These are phyloP conservation scores for Parathielavia appendiculata DNA, from an alignment of 495 filamentous ascomycete species.

Conservation along the genomic window DNA sequence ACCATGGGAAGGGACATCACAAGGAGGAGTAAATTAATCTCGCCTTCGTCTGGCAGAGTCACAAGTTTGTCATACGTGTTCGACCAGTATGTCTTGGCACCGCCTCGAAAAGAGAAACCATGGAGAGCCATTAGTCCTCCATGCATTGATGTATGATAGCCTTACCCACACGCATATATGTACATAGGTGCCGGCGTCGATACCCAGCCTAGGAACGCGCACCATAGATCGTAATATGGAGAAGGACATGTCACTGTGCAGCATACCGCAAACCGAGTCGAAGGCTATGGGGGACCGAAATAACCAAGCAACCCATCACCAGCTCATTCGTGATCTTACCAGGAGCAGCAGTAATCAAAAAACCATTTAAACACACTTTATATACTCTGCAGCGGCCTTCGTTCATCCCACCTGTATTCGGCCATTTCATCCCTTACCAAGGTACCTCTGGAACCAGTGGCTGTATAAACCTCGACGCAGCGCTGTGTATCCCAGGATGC, in stretches of 20 bases:
- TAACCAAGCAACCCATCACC: too few relatives aligned
- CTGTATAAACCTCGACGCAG: too few relatives aligned
- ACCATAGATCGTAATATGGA: not conserved
- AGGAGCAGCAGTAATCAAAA: too few relatives aligned
- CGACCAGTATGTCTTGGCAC: not conserved
- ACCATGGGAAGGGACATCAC: conserved; percentile 5
- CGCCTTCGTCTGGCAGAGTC: not conserved
- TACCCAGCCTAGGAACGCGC: not conserved
- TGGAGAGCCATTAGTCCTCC: not conserved
- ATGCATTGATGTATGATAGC: not conserved
- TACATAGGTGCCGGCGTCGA: not conserved
- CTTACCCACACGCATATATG: not conserved
- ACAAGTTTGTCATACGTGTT: not conserved
- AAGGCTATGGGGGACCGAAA: too few relatives aligned
- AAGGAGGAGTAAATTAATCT: conserved; percentile 2
- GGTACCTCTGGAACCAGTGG: too few relatives aligned
- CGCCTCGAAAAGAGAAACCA: not conserved
- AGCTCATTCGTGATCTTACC: too few relatives aligned
- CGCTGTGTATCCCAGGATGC: too few relatives aligned
- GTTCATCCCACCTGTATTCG: too few relatives aligned
- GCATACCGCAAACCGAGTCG: too few relatives aligned
- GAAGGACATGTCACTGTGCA: not conserved
- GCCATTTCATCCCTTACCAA: too few relatives aligned
- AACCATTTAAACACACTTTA: too few relatives aligned
- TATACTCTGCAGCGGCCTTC: too few relatives aligned